A percentile compares a stretch with the other conserved stretches of the same genome.
These are phyloP conservation scores for Periconia macrospinosa DNA, from an alignment of 2,329 filamentous ascomycete species.

Conservation along the genomic window DNA sequence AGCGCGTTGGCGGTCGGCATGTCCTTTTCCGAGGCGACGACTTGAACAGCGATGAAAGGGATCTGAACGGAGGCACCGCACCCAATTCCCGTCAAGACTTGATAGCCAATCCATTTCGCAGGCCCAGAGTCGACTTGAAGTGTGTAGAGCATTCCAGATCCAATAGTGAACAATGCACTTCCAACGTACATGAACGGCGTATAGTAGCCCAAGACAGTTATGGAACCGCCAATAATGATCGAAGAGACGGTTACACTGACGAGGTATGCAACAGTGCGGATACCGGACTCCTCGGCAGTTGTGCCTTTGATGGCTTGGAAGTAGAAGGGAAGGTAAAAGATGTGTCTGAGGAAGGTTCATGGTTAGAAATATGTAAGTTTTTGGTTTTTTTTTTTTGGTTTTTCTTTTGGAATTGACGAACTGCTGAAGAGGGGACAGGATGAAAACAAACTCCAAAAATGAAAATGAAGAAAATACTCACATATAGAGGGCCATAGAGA, in stretches of 20 bases:
- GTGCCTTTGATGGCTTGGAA: slow-evolving; percentile 50
- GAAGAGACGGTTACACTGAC: slow-evolving; percentile 30
- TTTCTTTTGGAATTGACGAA: too few species aligned
- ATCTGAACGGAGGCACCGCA: slow-evolving; percentile 49
- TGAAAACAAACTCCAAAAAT: not conserved
- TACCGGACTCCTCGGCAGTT: slow-evolving; percentile 41
- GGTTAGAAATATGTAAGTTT: too few species aligned
- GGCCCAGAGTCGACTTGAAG: slow-evolving; percentile 27
- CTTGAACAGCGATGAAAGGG: slow-evolving; percentile 49
- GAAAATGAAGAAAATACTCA: slow-evolving; percentile 14
- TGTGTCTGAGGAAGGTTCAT: slow-evolving; percentile 18
- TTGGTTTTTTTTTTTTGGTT: too few species aligned
- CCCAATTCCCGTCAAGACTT: slow-evolving; percentile 42
- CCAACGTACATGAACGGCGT: slow-evolving; percentile 44
- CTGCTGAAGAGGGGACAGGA: too few species aligned
- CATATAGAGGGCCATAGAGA: slow-evolving; percentile 44
- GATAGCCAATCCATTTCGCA: slow-evolving; percentile 45
- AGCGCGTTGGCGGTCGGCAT: slow-evolving; percentile 48
- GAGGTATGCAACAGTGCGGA: slow-evolving; percentile 38
- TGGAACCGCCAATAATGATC: slow-evolving; percentile 29
- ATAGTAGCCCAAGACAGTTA: slow-evolving; percentile 33
- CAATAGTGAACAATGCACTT: slow-evolving; percentile 39
- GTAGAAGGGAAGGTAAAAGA: slow-evolving; percentile 45
- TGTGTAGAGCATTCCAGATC: slow-evolving; percentile 43
- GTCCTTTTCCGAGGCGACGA: slow-evolving; percentile 43